Conservation (phyloP, 73 alveolate genomes). For the Paramecium octaurelia region DNA sequence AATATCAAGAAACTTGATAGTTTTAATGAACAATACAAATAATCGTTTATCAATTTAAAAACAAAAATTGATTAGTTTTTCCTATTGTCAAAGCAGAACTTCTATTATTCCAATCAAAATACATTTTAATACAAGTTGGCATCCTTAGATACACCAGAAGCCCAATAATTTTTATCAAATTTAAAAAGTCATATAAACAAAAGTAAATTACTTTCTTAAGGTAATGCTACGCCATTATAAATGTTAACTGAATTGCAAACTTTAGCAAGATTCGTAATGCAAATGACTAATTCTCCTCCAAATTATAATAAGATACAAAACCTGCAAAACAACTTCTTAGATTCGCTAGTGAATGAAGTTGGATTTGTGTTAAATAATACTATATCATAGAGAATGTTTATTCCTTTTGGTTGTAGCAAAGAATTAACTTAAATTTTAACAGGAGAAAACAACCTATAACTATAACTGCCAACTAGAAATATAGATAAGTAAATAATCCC, state of each 20-base stretch:
- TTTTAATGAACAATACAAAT: background rate
- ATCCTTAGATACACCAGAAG: background rate
- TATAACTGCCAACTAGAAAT: slow-evolving; percentile 27
- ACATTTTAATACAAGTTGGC: background rate
- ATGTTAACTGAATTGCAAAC: slow-evolving; percentile 33
- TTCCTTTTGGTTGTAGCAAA: background rate
- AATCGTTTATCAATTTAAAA: background rate
- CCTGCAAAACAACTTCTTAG: background rate
- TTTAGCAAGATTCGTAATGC: background rate
- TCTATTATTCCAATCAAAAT: slow-evolving; percentile 23
- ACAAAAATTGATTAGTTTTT: background rate
- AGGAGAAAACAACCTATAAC: slow-evolving; percentile 4
- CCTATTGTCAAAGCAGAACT: background rate
- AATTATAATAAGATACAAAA: slow-evolving; percentile 2
- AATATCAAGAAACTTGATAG: slow-evolving; percentile 15
- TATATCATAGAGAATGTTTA: background rate
- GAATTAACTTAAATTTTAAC: background rate
- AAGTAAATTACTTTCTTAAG: background rate
- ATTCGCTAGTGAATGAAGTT: background rate
- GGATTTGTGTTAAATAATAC: background rate
- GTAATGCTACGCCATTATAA: slow-evolving; percentile 26
- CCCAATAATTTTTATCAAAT: background rate
- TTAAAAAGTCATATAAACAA: background rate
- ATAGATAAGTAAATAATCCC: background rate
- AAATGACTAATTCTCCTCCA: slow-evolving; percentile 49